Percentiles rank a stretch among this genome's conserved stretches.
Conservation (phyloP, 192 early-diverging fungal genomes). For the Coemansia javaensis region DNA sequence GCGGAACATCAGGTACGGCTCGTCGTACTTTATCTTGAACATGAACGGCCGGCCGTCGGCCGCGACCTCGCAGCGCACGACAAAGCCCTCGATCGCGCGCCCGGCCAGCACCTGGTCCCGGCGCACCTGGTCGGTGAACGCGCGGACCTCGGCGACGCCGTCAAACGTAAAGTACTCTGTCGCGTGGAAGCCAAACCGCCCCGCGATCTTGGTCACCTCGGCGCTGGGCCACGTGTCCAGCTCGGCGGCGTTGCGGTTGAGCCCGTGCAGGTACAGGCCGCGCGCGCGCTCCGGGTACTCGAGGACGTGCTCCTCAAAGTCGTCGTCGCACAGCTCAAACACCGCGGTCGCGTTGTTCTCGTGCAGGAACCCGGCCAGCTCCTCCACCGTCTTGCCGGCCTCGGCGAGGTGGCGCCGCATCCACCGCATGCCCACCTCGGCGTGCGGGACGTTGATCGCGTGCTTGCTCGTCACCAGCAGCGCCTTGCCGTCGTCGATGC, state of each 20-base stretch:
- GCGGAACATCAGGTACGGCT: slow-evolving; percentile 89
- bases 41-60: slow-evolving; percentile 38
- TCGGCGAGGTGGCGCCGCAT: slow-evolving; percentile 58
- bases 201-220: slow-evolving; percentile 59
- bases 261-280: slow-evolving; percentile 88
- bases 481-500: slow-evolving; percentile 52
- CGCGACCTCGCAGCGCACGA: slow-evolving; percentile 66
- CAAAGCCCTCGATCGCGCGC: slow-evolving; percentile 85
- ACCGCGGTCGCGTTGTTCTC: slow-evolving; percentile 76
- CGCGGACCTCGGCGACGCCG: slow-evolving; percentile 58
- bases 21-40: slow-evolving; percentile 96
- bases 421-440: slow-evolving; percentile 73
- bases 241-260: slow-evolving; percentile 73
- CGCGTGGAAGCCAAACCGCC: slow-evolving; percentile 66
- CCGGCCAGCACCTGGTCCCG: slow-evolving; percentile 61
- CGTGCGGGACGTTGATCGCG: slow-evolving; percentile 33
- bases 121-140: slow-evolving; percentile 64
- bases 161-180: slow-evolving; percentile 56
- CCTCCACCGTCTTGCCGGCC: slow-evolving; percentile 55
- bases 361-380: slow-evolving; percentile 70
- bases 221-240: slow-evolving; percentile 68
- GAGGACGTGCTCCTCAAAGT: slow-evolving; percentile 92
- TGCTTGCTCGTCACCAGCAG: slow-evolving; percentile 92
- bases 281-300: slow-evolving; percentile 71
- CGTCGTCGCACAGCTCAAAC: slow-evolving; percentile 84